Evolutionary conservation across 108 stramenopile genomes (phyloP), one percentile per base, ranked within the genome.

Genomic region (Cyclotella cryptica): DNA sequence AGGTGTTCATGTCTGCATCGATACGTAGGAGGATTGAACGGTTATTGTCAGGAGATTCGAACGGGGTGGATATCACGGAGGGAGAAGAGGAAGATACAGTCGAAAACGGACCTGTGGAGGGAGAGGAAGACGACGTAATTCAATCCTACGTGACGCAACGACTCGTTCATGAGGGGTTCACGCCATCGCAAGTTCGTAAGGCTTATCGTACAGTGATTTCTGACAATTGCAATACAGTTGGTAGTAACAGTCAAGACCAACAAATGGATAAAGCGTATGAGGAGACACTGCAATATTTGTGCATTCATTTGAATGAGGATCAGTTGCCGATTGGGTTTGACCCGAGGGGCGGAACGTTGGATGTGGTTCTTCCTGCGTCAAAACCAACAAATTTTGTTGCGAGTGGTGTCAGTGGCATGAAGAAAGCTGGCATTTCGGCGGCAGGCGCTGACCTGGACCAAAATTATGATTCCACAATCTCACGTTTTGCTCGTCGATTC

Each of bases 321-420:
- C 84, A 92, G 41, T 69, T 95, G 26, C 94, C 94, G 11, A 87
- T 89, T 78, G 94, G 94, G 14, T 92, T 93, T 81, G 94, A 95
- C 89, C 94, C 92, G 0, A 58, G 88, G 42, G 88, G 89, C 29
- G 76, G 87, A 17, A 90, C 88, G 14, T 53, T 95, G 55, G 90
- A 92, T 57, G 87, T 95, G 12, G 69, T 88, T 46, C 78, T 83
- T 40, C 46, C 75, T 49, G 67, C 24, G n/a, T 13, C 74, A 14
- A 79, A 73, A 61, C 11, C 42, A n/a, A n/a, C n/a, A n/a, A n/a
- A n/a, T n/a, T n/a, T n/a, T 65, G 49, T 22, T 10, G 74, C 19
- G 5, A 35, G 19, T 15, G 57, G 49, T 8, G 28, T 0, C 12
- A 35, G 35, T 39, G 45, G 17, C 7, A 62, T 9, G 58, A 59